Conservation (phyloP, 2,329 filamentous ascomycete genomes). For the Cladosporium oxysporum region DNA sequence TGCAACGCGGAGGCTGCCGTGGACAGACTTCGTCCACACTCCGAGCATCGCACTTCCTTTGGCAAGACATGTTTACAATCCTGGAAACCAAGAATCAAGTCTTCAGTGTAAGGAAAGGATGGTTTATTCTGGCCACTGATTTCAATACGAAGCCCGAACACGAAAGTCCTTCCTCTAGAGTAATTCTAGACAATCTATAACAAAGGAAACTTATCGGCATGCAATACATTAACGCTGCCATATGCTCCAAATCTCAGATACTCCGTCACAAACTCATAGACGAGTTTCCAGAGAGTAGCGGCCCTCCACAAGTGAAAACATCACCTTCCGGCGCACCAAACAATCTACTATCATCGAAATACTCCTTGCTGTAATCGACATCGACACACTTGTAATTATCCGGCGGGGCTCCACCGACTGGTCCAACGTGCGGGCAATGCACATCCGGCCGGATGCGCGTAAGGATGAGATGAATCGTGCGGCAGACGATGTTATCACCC, state of each 20-base stretch:
- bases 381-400: slow-evolving; percentile 34
- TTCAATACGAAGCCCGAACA: not conserved
- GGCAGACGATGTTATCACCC: slow-evolving; percentile 49
- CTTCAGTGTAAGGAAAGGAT: not conserved
- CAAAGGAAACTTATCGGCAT: not conserved
- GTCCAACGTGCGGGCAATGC: slow-evolving; percentile 37
- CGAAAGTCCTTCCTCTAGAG: not conserved
- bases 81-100: not conserved
- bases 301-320: not conserved
- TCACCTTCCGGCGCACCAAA: slow-evolving; percentile 22
- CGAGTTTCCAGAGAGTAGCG: not conserved
- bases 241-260: not conserved
- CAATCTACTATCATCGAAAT: slow-evolving; percentile 31
- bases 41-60: not conserved
- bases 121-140: not conserved
- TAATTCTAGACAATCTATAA: not conserved
- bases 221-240: not conserved
- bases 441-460: slow-evolving; percentile 31
- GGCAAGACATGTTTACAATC: not conserved
- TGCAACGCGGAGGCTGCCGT: not conserved
- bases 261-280: not conserved
- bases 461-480: slow-evolving; percentile 46
- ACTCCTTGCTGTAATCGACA: slow-evolving; percentile 30
- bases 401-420: slow-evolving; percentile 26
- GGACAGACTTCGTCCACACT: not conserved